These are phyloP conservation scores for Puccinia novopanici DNA, from an alignment of 1,284 basidiomycete species.

Conservation along the genomic window DNA sequence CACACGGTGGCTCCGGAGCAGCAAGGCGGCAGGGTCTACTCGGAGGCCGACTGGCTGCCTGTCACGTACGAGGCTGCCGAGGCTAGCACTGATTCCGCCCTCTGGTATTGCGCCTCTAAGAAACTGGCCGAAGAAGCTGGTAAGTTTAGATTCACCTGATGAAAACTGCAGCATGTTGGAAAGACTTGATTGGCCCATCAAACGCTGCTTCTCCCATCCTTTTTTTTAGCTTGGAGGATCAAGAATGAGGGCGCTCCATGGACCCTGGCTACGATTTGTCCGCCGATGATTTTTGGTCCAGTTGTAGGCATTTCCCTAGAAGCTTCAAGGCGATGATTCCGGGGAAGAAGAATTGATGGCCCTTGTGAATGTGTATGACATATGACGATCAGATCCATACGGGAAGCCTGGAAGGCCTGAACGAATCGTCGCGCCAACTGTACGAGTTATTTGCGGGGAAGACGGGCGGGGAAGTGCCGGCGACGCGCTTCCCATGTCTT, in stretches of 20 bases:
- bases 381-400: conserved; percentile 19
- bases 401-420: conserved; percentile 2
- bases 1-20: conserved; percentile 52
- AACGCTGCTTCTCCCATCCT: not conserved
- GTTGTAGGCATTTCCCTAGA: not conserved
- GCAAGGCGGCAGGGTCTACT: conserved; percentile 53
- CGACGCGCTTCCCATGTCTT: conserved; percentile 18
- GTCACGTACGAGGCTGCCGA: conserved; percentile 62
- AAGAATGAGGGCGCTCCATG: conserved; percentile 65
- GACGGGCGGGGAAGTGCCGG: conserved; percentile 20
- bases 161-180: too few species aligned
- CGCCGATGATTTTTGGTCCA: conserved; percentile 61
- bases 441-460: conserved; percentile 22
- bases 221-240: conserved; percentile 58
- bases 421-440: conserved; percentile 34
- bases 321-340: not conserved
- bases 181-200: too few species aligned
- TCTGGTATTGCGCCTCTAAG: conserved; percentile 35
- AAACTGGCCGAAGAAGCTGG: conserved; percentile 64
- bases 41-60: conserved; percentile 70
- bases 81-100: not conserved
- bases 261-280: conserved; percentile 67
- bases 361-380: not conserved
- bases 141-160: conserved; percentile 54
- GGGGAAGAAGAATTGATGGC: not conserved